Evolutionary conservation across 164 flowering plant species (phyloP), one percentile per base, ranked within the genome.

Genomic region (Liquidambar formosana): DNA sequence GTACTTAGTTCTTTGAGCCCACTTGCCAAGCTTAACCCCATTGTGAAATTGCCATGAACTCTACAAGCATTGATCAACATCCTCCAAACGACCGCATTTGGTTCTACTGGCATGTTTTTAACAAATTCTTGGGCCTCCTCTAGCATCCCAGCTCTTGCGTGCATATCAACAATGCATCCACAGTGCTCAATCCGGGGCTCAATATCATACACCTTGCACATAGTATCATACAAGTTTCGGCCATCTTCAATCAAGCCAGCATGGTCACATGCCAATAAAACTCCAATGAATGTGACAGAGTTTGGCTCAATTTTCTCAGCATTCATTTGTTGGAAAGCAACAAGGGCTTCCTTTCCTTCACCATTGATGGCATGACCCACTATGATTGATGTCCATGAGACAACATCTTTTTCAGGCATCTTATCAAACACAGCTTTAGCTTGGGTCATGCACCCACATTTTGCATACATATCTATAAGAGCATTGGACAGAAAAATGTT

Each of bases 391-490:
- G 82, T 79, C 79, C 82, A 79, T 27, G 82, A 79, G 66, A 79
- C 61, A 28, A 79, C 77, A 73, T 79, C 77, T 71, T 61, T 79
- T 27, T 57, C 5, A 19, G 70, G 61, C 76, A 79, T 79, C 56
- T 41, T 49, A 57, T 71, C 52, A 66, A 79, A 79, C 12, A 73
- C 60, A 23, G 54, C 25, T 57, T 53, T 56, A 57, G 82, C 77
- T 61, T 27, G 65, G 5, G 10, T 26, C 56, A 66, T 61, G 63
- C 51, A 67, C 77, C 91, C 88, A 80, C 89, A 87, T 74, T 85
- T 87, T 13, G 83, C 77, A 57, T 87, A 83, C 91, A 85, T 85
- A 57, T 87, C 88, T 47, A 86, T 80, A 26, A 89, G 80, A 53
- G 71, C 71, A 59, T 68, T 68, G 25, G 27, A 57, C 5, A 72